Evolutionary conservation across 2,329 filamentous ascomycete species (phyloP).

Genomic region (Penicillium oxalicum): DNA sequence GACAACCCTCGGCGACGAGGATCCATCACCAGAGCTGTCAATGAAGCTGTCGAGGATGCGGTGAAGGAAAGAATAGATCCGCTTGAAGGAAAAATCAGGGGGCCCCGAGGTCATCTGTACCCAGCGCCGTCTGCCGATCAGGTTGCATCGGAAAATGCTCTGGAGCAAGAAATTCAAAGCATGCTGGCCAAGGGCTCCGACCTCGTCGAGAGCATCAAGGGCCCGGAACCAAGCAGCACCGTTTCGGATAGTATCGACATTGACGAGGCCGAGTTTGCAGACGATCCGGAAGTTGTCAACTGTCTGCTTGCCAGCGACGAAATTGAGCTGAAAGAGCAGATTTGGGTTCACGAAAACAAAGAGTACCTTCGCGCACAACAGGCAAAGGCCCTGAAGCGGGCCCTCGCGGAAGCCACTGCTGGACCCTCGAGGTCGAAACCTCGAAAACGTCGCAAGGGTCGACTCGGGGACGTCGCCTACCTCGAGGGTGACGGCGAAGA

Average conservation of each 20-base stretch:
- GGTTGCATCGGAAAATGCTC: constrained; percentile 51
- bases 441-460: constrained; percentile 45
- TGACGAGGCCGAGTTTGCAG: constrained; percentile 74
- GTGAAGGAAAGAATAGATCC: constrained; percentile 15
- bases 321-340: constrained; percentile 74
- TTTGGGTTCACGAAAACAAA: constrained; percentile 94
- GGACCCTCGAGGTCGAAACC: constrained; percentile 38
- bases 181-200: constrained; percentile 48
- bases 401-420: constrained; percentile 51
- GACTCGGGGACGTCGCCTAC: constrained; percentile 44
- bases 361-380: constrained; percentile 86
- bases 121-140: constrained; percentile 56
- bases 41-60: constrained; percentile 20
- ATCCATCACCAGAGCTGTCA: constrained; percentile 18
- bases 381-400: constrained; percentile 70
- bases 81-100: constrained; percentile 26
- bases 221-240: constrained; percentile 33
- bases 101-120: constrained; percentile 27
- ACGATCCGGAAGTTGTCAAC: constrained; percentile 79
- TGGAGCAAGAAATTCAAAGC: constrained; percentile 65
- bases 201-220: constrained; percentile 27
- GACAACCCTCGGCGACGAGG: constrained; percentile 16
- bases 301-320: constrained; percentile 71
- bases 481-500: constrained; percentile 52
- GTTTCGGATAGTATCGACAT: constrained; percentile 55